phyloP scores from a whole-genome alignment of 176 grass and related monocot genomes.

The Avena sativa region DNA sequence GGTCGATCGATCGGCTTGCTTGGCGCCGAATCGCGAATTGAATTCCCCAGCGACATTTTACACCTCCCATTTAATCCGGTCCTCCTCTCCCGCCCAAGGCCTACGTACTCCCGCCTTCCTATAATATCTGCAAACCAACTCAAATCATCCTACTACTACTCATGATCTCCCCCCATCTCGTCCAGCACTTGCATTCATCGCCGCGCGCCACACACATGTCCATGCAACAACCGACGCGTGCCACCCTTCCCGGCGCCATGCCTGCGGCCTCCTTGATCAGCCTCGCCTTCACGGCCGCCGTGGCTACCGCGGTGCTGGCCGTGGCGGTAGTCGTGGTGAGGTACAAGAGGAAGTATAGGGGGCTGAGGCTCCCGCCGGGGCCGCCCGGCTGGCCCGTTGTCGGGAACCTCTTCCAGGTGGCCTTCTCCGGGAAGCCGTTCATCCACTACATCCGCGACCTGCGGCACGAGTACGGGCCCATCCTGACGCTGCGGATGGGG shows the following conservation, averaged over 20 bases:
- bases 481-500: constrained; percentile 85
- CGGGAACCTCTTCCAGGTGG: constrained; percentile 88
- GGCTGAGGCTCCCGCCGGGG: constrained; percentile 64
- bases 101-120: neutral
- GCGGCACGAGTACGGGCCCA: constrained; percentile 67
- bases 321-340: neutral
- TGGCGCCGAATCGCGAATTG: constrained; percentile 34
- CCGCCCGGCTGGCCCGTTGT: constrained; percentile 76
- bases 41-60: constrained; percentile 45
- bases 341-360: constrained; percentile 50
- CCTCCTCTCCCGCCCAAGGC: neutral
- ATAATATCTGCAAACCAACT: constrained; percentile 39
- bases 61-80: constrained; percentile 45
- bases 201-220: constrained; percentile 20
- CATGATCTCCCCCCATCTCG: constrained; percentile 12
- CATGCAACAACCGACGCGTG: constrained; percentile 27
- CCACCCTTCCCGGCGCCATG: constrained; percentile 17
- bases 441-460: constrained; percentile 79
- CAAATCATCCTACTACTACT: constrained; percentile 10
- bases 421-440: constrained; percentile 86
- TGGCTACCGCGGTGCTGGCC: constrained; percentile 13
- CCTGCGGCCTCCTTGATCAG: neutral
- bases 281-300: constrained; percentile 37
- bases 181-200: neutral
- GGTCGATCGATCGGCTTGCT: neutral